These are phyloP conservation scores for Coccomyxa sp. DNA, from an alignment of 139 green algal species.

Conservation along the genomic window DNA sequence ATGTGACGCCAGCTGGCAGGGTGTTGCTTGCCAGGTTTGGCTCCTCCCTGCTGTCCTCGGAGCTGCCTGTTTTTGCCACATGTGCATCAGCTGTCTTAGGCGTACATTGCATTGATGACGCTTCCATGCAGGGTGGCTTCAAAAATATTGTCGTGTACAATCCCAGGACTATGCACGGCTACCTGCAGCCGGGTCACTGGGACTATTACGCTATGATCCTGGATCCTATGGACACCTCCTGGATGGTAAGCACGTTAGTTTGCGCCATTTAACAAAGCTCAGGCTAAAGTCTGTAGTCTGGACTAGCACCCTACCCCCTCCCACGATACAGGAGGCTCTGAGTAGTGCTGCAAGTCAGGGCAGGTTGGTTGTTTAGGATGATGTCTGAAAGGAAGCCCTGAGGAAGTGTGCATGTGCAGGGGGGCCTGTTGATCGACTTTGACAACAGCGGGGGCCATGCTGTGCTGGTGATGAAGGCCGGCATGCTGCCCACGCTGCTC, in stretches of 20 bases:
- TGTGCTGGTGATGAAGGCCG: slow-evolving; percentile 20
- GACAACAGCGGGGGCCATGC: slow-evolving; percentile 12
- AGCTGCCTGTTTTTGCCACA: neutral
- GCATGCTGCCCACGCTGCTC: slow-evolving; percentile 19
- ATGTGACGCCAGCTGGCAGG: neutral
- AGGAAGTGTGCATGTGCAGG: too few species aligned
- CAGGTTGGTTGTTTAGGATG: too few species aligned
- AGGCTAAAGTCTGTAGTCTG: too few species aligned
- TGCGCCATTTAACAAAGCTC: too few species aligned
- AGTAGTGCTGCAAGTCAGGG: too few species aligned
- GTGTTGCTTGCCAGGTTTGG: neutral
- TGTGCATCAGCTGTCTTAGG: neutral
- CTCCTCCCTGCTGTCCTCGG: neutral
- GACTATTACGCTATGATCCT: slow-evolving; percentile 7
- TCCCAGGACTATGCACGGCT: neutral
- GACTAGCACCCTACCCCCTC: too few species aligned
- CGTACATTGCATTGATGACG: neutral
- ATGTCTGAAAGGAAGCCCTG: too few species aligned
- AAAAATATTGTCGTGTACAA: neutral
- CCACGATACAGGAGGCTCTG: too few species aligned
- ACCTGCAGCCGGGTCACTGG: slow-evolving; percentile 8
- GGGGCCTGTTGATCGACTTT: slow-evolving; percentile 8
- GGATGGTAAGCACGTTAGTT: neutral
- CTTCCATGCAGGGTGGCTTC: neutral
- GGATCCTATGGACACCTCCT: neutral